Conservation (phyloP, 2,329 filamentous ascomycete species). For the Aspergillus fumigatus region DNA sequence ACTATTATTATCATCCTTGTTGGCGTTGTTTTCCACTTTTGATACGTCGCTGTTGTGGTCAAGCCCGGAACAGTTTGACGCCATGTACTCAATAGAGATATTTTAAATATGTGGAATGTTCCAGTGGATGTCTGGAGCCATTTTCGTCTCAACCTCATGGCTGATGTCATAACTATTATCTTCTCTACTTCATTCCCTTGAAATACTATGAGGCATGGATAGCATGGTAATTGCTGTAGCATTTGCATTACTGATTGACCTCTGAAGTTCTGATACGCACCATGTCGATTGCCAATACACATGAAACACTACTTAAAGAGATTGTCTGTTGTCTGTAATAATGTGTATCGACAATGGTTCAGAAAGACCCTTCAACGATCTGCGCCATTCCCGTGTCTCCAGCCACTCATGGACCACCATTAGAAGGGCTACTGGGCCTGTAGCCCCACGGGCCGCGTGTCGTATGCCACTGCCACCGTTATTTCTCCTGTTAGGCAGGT, state of each 20-base stretch:
- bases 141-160: neutral
- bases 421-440: neutral
- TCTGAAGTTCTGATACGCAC: neutral
- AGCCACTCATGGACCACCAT: neutral
- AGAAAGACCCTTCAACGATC: neutral
- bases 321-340: neutral
- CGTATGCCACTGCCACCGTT: neutral
- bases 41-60: neutral
- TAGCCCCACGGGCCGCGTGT: neutral
- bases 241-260: neutral
- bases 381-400: neutral
- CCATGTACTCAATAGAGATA: neutral
- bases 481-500: neutral
- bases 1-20: neutral
- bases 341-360: neutral
- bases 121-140: neutral
- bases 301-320: neutral
- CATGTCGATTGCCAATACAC: neutral
- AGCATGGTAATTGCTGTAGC: neutral
- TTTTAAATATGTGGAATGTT: neutral
- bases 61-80: neutral
- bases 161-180: neutral
- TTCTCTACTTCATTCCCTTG: neutral
- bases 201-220: neutral
- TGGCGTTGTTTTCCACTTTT: neutral